phyloP scores from a whole-genome alignment of 2,329 filamentous ascomycete species.

The Trichoderma citrinoviride region DNA sequence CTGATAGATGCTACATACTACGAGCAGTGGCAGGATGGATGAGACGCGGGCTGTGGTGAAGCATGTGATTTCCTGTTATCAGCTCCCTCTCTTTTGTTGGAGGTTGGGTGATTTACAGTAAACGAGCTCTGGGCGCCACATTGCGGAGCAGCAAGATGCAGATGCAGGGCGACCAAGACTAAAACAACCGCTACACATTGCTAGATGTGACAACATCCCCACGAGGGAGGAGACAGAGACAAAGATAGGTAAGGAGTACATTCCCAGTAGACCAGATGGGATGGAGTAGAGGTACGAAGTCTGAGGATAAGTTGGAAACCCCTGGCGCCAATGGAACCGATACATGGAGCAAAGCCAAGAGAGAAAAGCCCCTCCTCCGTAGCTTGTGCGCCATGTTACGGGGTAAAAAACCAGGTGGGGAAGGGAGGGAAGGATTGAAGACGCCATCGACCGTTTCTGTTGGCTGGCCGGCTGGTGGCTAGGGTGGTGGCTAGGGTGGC shows the following conservation, averaged over 20 bases:
- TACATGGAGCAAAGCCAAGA: background rate
- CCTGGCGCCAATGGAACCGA: constrained; percentile 15
- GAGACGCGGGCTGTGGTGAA: constrained; percentile 1
- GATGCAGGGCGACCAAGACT: constrained; percentile 16
- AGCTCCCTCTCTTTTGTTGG: background rate
- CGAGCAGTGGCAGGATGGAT: background rate
- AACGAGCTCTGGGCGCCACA: constrained; percentile 14
- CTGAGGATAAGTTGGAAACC: background rate
- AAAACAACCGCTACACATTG: background rate
- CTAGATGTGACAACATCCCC: background rate
- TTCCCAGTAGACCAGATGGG: too few relatives aligned
- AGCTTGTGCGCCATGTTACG: constrained; percentile 11
- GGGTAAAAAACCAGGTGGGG: background rate
- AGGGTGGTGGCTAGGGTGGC: background rate
- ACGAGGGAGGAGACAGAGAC: background rate
- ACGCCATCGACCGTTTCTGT: too few relatives aligned
- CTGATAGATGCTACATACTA: background rate
- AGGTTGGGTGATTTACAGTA: constrained; percentile 19
- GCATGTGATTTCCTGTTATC: constrained; percentile 21
- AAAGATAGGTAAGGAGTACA: too few relatives aligned
- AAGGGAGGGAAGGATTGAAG: too few relatives aligned
- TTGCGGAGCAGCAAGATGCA: constrained; percentile 5
- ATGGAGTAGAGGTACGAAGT: background rate
- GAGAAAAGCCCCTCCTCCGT: too few relatives aligned
- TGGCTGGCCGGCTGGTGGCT: too few relatives aligned